Evolutionary conservation across 331 rosid species (phyloP).

Genomic region (Pyrus hybrid): DNA sequence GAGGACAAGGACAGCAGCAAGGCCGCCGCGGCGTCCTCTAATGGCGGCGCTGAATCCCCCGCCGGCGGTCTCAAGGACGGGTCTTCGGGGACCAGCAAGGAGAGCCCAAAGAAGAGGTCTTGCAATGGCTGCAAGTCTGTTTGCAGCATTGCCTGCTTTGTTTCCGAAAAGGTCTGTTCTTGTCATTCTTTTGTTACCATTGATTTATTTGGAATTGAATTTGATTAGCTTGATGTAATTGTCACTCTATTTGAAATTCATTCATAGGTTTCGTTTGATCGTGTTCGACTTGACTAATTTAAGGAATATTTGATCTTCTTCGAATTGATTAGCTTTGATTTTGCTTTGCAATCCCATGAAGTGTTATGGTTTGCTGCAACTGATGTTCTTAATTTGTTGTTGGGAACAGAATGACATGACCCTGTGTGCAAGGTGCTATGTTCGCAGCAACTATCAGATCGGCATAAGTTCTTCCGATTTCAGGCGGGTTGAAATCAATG

Average conservation of each 20-base stretch:
- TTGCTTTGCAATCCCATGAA: background rate
- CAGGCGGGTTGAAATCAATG: slow-evolving; percentile 84
- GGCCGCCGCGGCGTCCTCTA: slow-evolving; percentile 17
- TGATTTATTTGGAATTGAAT: background rate
- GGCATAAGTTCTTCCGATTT: slow-evolving; percentile 81
- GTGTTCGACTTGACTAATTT: background rate
- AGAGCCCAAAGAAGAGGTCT: slow-evolving; percentile 51
- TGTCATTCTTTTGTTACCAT: background rate
- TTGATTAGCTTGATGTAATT: background rate
- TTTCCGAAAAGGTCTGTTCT: slow-evolving; percentile 64
- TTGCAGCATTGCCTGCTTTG: slow-evolving; percentile 84
- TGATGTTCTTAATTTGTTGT: background rate
- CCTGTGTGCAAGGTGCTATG: slow-evolving; percentile 94
- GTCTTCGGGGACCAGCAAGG: slow-evolving; percentile 23
- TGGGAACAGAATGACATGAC: slow-evolving; percentile 64
- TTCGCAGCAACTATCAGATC: slow-evolving; percentile 80
- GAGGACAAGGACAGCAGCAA: slow-evolving; percentile 64
- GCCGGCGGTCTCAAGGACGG: background rate
- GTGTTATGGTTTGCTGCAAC: background rate
- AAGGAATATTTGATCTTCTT: background rate
- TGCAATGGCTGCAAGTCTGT: slow-evolving; percentile 85
- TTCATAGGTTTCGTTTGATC: background rate
- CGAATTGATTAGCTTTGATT: background rate
- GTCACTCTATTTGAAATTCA: background rate
- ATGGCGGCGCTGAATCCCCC: background rate